Base-by-base conservation (phyloP, 2,329 filamentous ascomycete genomes). In the Truncatella angustata region DNA sequence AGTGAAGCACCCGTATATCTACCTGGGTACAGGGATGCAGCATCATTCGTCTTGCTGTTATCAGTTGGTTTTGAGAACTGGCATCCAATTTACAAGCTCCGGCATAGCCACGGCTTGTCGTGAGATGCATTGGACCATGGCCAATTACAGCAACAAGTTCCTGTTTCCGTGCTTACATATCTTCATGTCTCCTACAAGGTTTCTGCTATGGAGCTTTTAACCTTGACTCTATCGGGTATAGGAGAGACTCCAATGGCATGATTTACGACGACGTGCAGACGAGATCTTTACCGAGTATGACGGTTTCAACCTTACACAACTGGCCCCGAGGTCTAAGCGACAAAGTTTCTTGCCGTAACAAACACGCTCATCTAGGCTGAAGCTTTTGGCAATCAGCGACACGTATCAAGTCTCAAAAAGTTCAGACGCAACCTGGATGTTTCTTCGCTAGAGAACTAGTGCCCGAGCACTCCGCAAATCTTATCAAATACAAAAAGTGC, bases 401-500 rank as follows among this genome's bases (percentile, higher is more conserved):
- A 39, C 32, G 34, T 49, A 49, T 35, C 34, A 24, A 39, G 46
- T 49, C 32, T 49, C 46, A 49, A 18, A 37, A 9, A 16, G 30
- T 49, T 49, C 46, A 39, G 46, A 34, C 32, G 32, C 46, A 16
- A 30, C 23, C 30, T 34, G 35, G 32, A 49, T 39, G 46, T 49
- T 39, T 37, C 21, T 24, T 49, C 35, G 32, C 34, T 34, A 28
- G 21, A 12, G 16, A 26, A 20, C 30, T 36, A 39, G 46, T 49
- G 46, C 30, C 46, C 46, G 46, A 49, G 46, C 46, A 49, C 21
- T 49, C 46, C 46, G 34, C 24, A 34, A 20, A 28, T 11, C n/a
- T 49, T 16, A 18, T 20, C 30, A 24, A 7, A 34, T 20, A 18
- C 14, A 20, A 26, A 20, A 44, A 14, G 42, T 44, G 42, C 26